Base-by-base conservation (phyloP, 225 moss, liverwort and hornwort genomes). In the Ulota crispa region DNA sequence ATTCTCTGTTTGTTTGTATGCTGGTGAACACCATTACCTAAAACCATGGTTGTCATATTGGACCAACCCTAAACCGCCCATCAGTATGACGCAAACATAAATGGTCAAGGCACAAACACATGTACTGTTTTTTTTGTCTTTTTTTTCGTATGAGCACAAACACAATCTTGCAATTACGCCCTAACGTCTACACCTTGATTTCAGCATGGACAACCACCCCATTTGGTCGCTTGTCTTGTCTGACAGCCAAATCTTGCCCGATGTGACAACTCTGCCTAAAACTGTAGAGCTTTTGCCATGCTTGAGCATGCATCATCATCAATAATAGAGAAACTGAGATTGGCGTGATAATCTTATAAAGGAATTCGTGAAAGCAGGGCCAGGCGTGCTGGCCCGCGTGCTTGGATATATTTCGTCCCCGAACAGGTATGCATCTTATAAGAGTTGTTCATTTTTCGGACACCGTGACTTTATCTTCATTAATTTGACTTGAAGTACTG, bases 391-490 rank as follows among this genome's bases (percentile, higher is more conserved):
- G 92, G 92, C 4, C 92, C 92, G 0, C 87, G 89, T 47, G 92
- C 92, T 72, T 89, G 87, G 89, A 92, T 92, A 62, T 90, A 92
- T 71, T 92, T 92, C 34, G 78, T 79, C 42, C 92, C 92, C 0
- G 78, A 89, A 47, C 77, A 93, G 68, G 95, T 93, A 84, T 68
- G 21, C 19, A 56, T 64, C 23, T 69, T 41, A 32, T 32, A 32
- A 37, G 0, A 41, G 8, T 67, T 4, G 21, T 31, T 57, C 8
- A 45, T 36, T 9, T 4, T 39, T 61, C 1, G 5, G 20, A 43
- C 55, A 21, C 7, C 19, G 2, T 50, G 27, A 34, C 42, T 63
- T 63, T 41, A 23, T 50, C n/a, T n/a, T n/a, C n/a, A 9, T 8
- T 78, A 1, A 28, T 20, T 39, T 81, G 21, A 45, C 31, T 18